These are phyloP conservation scores for Pythium vanterpoolii DNA, from an alignment of 352 stramenopile species.

Conservation along the genomic window DNA sequence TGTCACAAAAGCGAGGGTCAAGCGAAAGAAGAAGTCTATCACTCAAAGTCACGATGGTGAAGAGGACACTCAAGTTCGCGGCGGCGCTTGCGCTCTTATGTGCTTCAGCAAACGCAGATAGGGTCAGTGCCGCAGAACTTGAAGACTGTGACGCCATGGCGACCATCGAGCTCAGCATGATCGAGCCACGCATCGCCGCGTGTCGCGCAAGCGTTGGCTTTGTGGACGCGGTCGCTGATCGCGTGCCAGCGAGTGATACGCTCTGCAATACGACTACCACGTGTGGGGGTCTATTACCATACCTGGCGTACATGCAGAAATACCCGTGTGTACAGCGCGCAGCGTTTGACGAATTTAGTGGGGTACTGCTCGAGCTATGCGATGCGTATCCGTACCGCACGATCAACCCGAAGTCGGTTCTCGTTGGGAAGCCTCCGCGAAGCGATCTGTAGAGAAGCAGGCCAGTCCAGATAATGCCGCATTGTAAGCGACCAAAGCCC, in stretches of 20 bases:
- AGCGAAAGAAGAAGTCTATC: neutral
- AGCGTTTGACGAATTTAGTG: constrained; percentile 1
- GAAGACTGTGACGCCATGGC: constrained; percentile 11
- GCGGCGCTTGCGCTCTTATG: neutral
- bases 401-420: constrained; percentile 20
- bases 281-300: constrained; percentile 8
- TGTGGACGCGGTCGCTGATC: neutral
- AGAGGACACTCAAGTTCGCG: neutral
- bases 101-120: neutral
- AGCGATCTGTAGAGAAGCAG: constrained; percentile 1
- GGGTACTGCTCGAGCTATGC: constrained; percentile 3
- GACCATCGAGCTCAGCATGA: constrained; percentile 7
- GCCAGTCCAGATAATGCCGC: too few species aligned
- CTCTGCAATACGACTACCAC: constrained; percentile 2
- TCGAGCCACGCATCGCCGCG: constrained; percentile 1
- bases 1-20: neutral
- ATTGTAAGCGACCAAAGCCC: too few species aligned
- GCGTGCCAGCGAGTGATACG: neutral
- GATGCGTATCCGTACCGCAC: constrained; percentile 7
- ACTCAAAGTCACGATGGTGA: neutral
- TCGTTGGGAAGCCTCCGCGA: constrained; percentile 9
- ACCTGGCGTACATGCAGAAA: constrained; percentile 15
- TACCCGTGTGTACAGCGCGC: constrained; percentile 1
- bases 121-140: neutral
- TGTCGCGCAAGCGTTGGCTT: constrained; percentile 5